Evolutionary conservation across 2,329 filamentous ascomycete species (phyloP).

Genomic region (Fragosphaeria purpurea): DNA sequence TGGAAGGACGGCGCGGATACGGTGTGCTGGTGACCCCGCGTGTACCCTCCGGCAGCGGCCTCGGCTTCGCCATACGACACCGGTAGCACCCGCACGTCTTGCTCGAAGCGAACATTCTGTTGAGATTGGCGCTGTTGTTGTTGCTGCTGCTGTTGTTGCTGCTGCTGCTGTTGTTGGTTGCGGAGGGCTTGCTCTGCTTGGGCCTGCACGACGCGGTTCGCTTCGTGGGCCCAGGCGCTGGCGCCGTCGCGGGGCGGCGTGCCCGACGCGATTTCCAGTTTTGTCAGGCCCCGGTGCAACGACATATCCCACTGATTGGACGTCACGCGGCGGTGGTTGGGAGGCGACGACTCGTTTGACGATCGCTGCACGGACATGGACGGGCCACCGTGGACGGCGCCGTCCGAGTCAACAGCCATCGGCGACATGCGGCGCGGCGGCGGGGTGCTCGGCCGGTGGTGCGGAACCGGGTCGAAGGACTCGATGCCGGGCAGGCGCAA

Average conservation of each 20-base stretch:
- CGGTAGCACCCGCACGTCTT: slow-evolving; percentile 27
- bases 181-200: slow-evolving; percentile 41
- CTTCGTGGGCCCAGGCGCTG: slow-evolving; percentile 46
- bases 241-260: slow-evolving; percentile 42
- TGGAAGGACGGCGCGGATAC: slow-evolving; percentile 48
- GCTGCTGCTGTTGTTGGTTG: slow-evolving; percentile 11
- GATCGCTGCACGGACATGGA: slow-evolving; percentile 22
- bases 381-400: slow-evolving; percentile 21
- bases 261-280: slow-evolving; percentile 51
- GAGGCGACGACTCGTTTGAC: slow-evolving; percentile 16
- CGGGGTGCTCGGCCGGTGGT: slow-evolving; percentile 51
- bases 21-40: slow-evolving; percentile 42
- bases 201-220: slow-evolving; percentile 43
- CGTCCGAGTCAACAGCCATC: slow-evolving; percentile 60
- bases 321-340: slow-evolving; percentile 38
- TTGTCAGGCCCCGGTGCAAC: slow-evolving; percentile 55
- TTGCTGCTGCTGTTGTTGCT: too few relatives aligned
- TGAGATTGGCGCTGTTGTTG: too few relatives aligned
- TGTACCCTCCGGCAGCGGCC: slow-evolving; percentile 10
- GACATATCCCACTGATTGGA: slow-evolving; percentile 50
- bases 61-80: slow-evolving; percentile 6
- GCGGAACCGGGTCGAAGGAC: slow-evolving; percentile 71
- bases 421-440: slow-evolving; percentile 59
- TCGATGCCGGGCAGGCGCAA: slow-evolving; percentile 81
- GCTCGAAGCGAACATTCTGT: slow-evolving; percentile 45